Evolutionary conservation across 2,329 filamentous ascomycete genomes (phyloP).

Genomic region (Blastomyces percursus): DNA sequence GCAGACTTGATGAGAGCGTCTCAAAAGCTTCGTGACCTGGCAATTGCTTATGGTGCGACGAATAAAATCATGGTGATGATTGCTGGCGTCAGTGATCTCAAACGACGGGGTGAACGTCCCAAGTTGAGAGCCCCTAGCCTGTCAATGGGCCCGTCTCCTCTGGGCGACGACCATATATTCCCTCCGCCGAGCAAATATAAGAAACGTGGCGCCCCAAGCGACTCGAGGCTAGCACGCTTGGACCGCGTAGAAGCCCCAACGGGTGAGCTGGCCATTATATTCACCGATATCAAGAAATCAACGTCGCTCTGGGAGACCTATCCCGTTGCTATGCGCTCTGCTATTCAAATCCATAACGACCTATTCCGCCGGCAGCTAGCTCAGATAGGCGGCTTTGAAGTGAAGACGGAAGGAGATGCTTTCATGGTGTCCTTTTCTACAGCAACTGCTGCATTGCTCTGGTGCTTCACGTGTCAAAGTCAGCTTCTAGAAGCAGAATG

Average conservation of each 20-base stretch:
- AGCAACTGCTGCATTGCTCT: slow-evolving; percentile 83
- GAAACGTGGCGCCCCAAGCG: slow-evolving; percentile 55
- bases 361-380: slow-evolving; percentile 88
- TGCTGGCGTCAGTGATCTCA: slow-evolving; percentile 81
- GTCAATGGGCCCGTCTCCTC: slow-evolving; percentile 67
- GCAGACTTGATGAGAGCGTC: slow-evolving; percentile 88
- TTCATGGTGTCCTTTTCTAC: slow-evolving; percentile 99
- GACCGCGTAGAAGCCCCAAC: slow-evolving; percentile 87
- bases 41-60: slow-evolving; percentile 87
- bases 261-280: slow-evolving; percentile 85
- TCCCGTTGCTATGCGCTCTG: slow-evolving; percentile 87
- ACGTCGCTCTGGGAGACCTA: slow-evolving; percentile 94
- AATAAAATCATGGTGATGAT: slow-evolving; percentile 99
- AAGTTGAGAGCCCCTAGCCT: slow-evolving; percentile 65
- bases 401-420: slow-evolving; percentile 98
- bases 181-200: slow-evolving; percentile 50
- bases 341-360: slow-evolving; percentile 95
- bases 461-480: slow-evolving; percentile 91
- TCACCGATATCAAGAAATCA: slow-evolving; percentile 98
- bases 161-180: slow-evolving; percentile 53
- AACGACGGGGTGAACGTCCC: slow-evolving; percentile 67
- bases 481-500: slow-evolving; percentile 79
- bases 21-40: slow-evolving; percentile 86
- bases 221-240: slow-evolving; percentile 76
- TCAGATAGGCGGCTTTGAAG: slow-evolving; percentile 91